A percentile compares a stretch with the other conserved stretches of the same genome.
Conservation (phyloP, 169 alveolate species). For the Miamiensis avidus region DNA sequence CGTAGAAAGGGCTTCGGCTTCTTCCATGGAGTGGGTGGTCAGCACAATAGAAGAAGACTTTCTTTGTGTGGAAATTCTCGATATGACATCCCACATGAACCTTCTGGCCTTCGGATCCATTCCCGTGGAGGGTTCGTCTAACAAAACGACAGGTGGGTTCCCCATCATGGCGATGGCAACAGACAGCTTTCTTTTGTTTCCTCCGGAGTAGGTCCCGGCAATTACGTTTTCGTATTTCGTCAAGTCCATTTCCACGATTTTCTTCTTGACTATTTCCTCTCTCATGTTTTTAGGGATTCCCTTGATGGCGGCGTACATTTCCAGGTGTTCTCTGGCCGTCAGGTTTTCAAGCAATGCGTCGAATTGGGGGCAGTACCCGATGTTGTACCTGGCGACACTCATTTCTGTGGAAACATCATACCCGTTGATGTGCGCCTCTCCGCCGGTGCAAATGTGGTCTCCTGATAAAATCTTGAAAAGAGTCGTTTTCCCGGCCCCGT, state of each 20-base stretch:
- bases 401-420: constrained; percentile 56
- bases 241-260: constrained; percentile 74
- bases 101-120: constrained; percentile 90
- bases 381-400: constrained; percentile 60
- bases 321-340: constrained; percentile 80
- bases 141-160: constrained; percentile 85
- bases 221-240: constrained; percentile 53
- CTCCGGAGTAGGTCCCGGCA: constrained; percentile 87
- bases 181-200: constrained; percentile 88
- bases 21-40: constrained; percentile 92
- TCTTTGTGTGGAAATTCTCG: constrained; percentile 68
- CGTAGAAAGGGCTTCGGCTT: constrained; percentile 90
- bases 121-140: constrained; percentile 93
- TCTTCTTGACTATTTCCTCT: constrained; percentile 46
- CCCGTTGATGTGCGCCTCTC: constrained; percentile 72
- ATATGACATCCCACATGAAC: constrained; percentile 87
- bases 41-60: constrained; percentile 75
- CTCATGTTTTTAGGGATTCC: constrained; percentile 64
- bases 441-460: constrained; percentile 69
- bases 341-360: constrained; percentile 77
- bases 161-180: constrained; percentile 91
- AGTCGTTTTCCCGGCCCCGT: constrained; percentile 93
- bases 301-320: constrained; percentile 78
- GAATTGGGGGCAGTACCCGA: constrained; percentile 90
- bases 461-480: constrained; percentile 87